Percentiles rank a stretch among this genome's conserved stretches.
phyloP scores from a whole-genome alignment of 1,139 yeast genomes.

The Nakaseomyces sp. region DNA sequence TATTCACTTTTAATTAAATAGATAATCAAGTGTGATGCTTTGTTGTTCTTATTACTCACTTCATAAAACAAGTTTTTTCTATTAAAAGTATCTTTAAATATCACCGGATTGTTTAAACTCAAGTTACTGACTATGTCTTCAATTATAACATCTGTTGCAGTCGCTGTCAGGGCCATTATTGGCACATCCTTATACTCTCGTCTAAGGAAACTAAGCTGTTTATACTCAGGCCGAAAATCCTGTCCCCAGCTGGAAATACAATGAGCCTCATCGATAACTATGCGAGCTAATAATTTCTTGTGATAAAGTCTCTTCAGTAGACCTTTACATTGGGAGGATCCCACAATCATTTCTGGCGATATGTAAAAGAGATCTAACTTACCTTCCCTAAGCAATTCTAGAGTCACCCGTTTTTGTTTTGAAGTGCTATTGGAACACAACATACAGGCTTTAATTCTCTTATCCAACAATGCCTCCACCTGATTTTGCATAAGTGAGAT shows the following conservation, averaged over 20 bases:
- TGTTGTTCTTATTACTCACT: slow-evolving; percentile 51
- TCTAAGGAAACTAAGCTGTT: slow-evolving; percentile 64
- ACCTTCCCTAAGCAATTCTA: slow-evolving; percentile 53
- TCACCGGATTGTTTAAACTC: slow-evolving; percentile 37
- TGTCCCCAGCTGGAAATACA: slow-evolving; percentile 98
- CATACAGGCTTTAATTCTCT: slow-evolving; percentile 75
- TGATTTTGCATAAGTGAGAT: slow-evolving; percentile 71
- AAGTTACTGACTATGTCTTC: slow-evolving; percentile 71
- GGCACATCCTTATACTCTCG: slow-evolving; percentile 66
- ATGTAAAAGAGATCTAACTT: slow-evolving; percentile 65
- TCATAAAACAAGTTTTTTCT: slow-evolving; percentile 74
- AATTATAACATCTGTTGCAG: slow-evolving; percentile 83
- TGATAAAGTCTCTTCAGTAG: slow-evolving; percentile 50
- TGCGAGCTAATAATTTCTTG: slow-evolving; percentile 53
- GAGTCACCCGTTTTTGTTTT: slow-evolving; percentile 52
- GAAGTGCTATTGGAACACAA: slow-evolving; percentile 62
- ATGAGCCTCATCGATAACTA: slow-evolving; percentile 94
- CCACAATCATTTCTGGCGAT: slow-evolving; percentile 90
- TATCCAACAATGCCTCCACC: slow-evolving; percentile 61
- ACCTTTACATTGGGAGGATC: slow-evolving; percentile 55
- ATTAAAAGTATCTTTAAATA: slow-evolving; percentile 64
- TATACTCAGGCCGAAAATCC: slow-evolving; percentile 91
- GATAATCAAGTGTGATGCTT: slow-evolving; percentile 50
- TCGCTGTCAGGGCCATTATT: slow-evolving; percentile 89
- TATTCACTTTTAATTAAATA: slow-evolving; percentile 44